These are phyloP conservation scores for Artemisia annua DNA, from an alignment of 129 eudicot genomes.

Conservation along the genomic window DNA sequence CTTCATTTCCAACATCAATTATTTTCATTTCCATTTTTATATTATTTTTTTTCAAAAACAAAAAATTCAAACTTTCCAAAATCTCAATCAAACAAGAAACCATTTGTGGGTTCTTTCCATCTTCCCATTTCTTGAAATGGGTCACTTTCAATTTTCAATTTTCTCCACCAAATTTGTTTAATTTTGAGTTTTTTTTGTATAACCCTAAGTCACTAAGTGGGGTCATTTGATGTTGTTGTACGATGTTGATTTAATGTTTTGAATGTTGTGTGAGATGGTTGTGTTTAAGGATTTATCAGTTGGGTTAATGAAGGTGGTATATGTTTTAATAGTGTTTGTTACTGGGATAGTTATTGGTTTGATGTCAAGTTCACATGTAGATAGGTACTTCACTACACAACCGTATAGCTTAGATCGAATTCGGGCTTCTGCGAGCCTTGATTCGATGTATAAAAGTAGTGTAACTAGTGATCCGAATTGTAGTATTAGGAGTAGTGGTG, in stretches of 20 bases:
- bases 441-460: not conserved
- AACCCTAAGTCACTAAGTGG: constrained; percentile 1
- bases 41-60: not conserved
- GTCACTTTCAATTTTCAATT: not conserved
- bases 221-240: not conserved
- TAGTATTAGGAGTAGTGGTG: constrained; percentile 5
- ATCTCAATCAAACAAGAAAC: not conserved
- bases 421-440: constrained; percentile 16
- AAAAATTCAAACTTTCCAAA: not conserved
- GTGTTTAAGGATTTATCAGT: constrained; percentile 46
- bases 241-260: not conserved
- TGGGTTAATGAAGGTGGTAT: constrained; percentile 43
- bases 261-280: too few species aligned
- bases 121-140: constrained; percentile 4
- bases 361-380: constrained; percentile 63
- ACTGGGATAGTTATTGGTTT: constrained; percentile 70
- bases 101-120: constrained; percentile 5
- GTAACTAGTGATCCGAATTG: constrained; percentile 12
- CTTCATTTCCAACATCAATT: not conserved
- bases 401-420: constrained; percentile 29
- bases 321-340: constrained; percentile 58
- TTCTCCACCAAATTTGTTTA: not conserved
- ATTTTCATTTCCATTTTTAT: not conserved
- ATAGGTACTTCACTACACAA: constrained; percentile 50
- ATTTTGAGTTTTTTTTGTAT: not conserved